A percentile compares a stretch with the other conserved stretches of the same genome.
These are phyloP conservation scores for Cyberlindnera amylophila DNA, from an alignment of 805 yeast species.

Conservation along the genomic window DNA sequence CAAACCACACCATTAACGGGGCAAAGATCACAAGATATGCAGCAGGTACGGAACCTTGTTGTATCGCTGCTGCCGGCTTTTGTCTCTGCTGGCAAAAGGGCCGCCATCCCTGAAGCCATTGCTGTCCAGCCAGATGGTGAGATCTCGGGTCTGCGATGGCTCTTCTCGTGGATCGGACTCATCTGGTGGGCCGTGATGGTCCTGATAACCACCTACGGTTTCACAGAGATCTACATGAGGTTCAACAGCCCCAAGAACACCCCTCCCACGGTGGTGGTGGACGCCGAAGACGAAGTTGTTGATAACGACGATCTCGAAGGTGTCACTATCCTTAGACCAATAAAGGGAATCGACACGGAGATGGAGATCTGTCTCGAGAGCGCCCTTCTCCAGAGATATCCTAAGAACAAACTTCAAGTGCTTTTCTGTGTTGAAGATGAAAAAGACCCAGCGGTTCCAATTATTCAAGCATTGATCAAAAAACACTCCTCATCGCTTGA, in stretches of 20 bases:
- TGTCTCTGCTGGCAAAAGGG: too few species aligned
- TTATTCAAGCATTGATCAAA: slow-evolving; percentile 45
- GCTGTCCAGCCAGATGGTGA: too few species aligned
- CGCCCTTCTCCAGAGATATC: slow-evolving; percentile 66
- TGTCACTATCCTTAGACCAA: slow-evolving; percentile 76
- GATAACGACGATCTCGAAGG: slow-evolving; percentile 44
- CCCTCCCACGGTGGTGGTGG: slow-evolving; percentile 11
- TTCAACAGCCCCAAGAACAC: slow-evolving; percentile 17
- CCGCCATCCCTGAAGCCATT: too few species aligned
- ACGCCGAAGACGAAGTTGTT: slow-evolving; percentile 3
- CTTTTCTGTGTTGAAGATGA: slow-evolving; percentile 70
- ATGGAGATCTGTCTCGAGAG: slow-evolving; percentile 63
- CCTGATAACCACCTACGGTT: slow-evolving; percentile 21
- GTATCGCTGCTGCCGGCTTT: too few species aligned
- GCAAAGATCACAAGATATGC: too few species aligned
- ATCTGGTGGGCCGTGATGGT: slow-evolving; percentile 26
- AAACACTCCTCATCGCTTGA: slow-evolving; percentile 51
- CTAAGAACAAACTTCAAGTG: slow-evolving; percentile 55
- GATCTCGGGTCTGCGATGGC: background rate
- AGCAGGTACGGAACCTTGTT: too few species aligned
- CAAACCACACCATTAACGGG: too few species aligned
- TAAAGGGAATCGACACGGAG: slow-evolving; percentile 81
- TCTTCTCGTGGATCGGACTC: slow-evolving; percentile 19
- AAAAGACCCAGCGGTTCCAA: slow-evolving; percentile 60
- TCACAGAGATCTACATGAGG: slow-evolving; percentile 22